Conservation (phyloP, 2,329 filamentous ascomycete species). For the Ceratocystis lukuohia region DNA sequence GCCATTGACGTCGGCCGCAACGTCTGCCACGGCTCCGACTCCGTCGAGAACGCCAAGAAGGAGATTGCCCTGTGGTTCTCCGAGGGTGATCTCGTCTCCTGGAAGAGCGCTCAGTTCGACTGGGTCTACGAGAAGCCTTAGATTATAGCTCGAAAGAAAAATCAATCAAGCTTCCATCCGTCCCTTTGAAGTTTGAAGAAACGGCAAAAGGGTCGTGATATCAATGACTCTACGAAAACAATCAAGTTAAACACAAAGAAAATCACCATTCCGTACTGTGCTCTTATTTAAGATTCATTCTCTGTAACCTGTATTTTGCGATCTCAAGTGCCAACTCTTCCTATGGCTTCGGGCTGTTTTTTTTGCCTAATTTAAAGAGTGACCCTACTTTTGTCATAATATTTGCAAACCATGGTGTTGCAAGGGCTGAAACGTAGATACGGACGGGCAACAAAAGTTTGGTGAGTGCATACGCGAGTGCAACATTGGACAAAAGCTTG, state of each 20-base stretch:
- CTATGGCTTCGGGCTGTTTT: neutral
- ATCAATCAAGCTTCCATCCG: conserved; percentile 2
- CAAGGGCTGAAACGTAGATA: conserved; percentile 69
- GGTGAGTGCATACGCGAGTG: conserved; percentile 79
- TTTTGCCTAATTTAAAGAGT: neutral
- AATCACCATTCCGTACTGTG: neutral
- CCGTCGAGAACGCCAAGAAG: conserved; percentile 98
- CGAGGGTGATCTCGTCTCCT: conserved; percentile 69
- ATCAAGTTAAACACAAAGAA: conserved; percentile 14
- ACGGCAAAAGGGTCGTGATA: neutral
- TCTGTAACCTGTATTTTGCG: neutral
- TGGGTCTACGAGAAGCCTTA: conserved; percentile 94
- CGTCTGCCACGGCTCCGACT: conserved; percentile 99
- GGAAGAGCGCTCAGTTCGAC: conserved; percentile 71
- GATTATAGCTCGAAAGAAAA: conserved; percentile 21
- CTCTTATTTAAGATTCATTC: neutral
- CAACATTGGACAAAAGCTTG: conserved; percentile 54
- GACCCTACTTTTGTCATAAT: neutral
- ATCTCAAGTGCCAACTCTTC: neutral
- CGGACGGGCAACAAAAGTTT: conserved; percentile 71
- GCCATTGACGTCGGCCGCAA: conserved; percentile 79
- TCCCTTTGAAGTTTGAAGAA: neutral
- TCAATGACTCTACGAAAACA: conserved; percentile 19
- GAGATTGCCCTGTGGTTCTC: conserved; percentile 99
- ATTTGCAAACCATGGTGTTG: conserved; percentile 82